phyloP scores from a whole-genome alignment of 2,329 filamentous ascomycete species.

The Exophiala xenobiotica region DNA sequence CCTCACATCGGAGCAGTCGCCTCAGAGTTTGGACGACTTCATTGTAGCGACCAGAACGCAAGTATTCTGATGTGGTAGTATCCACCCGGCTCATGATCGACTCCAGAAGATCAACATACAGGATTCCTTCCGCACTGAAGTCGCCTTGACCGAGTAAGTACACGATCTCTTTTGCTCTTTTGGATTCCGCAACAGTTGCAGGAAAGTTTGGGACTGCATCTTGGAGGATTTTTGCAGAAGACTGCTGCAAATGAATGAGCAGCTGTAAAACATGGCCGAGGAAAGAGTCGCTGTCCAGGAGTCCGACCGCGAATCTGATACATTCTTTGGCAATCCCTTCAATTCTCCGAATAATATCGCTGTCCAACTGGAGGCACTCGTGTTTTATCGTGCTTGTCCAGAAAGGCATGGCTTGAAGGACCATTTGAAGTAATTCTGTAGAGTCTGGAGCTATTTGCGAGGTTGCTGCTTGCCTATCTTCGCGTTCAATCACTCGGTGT shows the following conservation, averaged over 20 bases:
- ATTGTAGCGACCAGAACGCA: constrained; percentile 15
- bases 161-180: constrained; percentile 13
- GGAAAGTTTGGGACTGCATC: constrained; percentile 20
- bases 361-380: neutral
- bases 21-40: constrained; percentile 37
- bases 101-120: constrained; percentile 30
- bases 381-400: constrained; percentile 20
- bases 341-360: constrained; percentile 1
- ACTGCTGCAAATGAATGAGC: constrained; percentile 21
- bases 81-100: constrained; percentile 24
- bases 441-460: neutral
- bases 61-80: constrained; percentile 22
- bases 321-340: constrained; percentile 10
- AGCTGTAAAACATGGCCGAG: constrained; percentile 20
- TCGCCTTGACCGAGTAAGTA: constrained; percentile 20
- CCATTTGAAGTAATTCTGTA: constrained; percentile 9
- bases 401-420: constrained; percentile 18
- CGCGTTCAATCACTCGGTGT: neutral
- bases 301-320: constrained; percentile 3
- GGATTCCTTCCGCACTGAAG: constrained; percentile 19
- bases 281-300: constrained; percentile 6
- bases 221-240: constrained; percentile 17
- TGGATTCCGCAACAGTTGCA: constrained; percentile 11
- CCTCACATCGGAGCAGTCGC: constrained; percentile 23
- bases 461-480: neutral